Base-by-base conservation (phyloP, 1,139 yeast species). In the Pichia sp. region DNA sequence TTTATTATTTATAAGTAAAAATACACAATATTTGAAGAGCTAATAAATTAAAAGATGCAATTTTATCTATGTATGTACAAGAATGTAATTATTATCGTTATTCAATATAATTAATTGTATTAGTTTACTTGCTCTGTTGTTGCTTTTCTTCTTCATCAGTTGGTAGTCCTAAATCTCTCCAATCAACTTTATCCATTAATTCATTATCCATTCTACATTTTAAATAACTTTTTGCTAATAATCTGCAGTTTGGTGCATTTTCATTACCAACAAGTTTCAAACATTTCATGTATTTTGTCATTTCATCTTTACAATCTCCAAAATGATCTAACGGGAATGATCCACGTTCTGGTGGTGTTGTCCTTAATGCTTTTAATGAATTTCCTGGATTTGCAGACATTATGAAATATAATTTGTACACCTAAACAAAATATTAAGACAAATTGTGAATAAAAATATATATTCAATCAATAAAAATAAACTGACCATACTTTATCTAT, bases 301-400 rank as follows among this genome's bases (percentile, higher is more conserved):
- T 92, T 51, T 79, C 76, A 25, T 71, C 71, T 20, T 80, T 78
- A 61, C 97, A 92, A 56, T 92, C 97, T 27, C 73, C 68, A 43
- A 55, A 59, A 60, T 92, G 98, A 58, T 92, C 98, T 43, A 92
- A 70, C 1, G 97, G 98, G 63, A 92, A 92, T 0, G 97, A 86
- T 0, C 98, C 98, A 56, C 96, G 71, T 56, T 90, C 96, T 4
- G 98, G 98, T 27, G 98, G 96, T 0, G 92, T 83, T 12, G 97
- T 96, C 22, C 86, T 74, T 74, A 84, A 71, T 32, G 78, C 66
- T 52, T 76, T 67, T 32, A 67, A 49, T 20, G 66, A 65, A 56
- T 66, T 70, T 26, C 80, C 79, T 39, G 65, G 67, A 43, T 60
- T 62, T 3, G 63, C 66, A 29, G 65, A 61, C 66, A 63, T 63